phyloP scores from a whole-genome alignment of 192 early-diverging fungal species.

The Backusella macrospora region DNA sequence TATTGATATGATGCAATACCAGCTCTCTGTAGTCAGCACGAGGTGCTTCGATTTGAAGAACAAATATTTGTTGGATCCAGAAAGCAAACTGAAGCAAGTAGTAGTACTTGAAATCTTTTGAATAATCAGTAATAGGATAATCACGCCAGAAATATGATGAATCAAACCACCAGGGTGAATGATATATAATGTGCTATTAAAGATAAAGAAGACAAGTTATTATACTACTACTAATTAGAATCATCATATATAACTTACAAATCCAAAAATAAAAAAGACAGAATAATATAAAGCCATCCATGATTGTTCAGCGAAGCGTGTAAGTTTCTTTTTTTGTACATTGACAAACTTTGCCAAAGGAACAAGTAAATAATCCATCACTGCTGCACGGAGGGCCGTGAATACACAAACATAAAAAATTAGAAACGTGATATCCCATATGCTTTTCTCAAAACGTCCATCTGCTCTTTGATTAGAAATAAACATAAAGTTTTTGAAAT shows the following conservation, averaged over 20 bases:
- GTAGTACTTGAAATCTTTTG: conserved; percentile 55
- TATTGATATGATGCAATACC: conserved; percentile 63
- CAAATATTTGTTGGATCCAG: conserved; percentile 66
- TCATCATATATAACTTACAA: conserved; percentile 45
- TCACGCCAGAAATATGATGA: conserved; percentile 54
- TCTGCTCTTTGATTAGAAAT: conserved; percentile 34
- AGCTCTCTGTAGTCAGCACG: conserved; percentile 61
- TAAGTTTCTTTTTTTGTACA: conserved; percentile 41
- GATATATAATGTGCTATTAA: conserved; percentile 58
- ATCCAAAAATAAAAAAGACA: conserved; percentile 56
- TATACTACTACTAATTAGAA: not conserved
- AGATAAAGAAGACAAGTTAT: not conserved
- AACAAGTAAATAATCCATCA: conserved; percentile 53
- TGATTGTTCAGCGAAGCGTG: conserved; percentile 71
- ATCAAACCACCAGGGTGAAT: conserved; percentile 67
- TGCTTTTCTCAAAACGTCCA: conserved; percentile 55
- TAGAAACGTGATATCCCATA: conserved; percentile 64
- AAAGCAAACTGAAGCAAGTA: conserved; percentile 61
- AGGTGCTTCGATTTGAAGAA: conserved; percentile 59
- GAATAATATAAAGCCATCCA: conserved; percentile 74
- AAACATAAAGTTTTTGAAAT: conserved; percentile 37
- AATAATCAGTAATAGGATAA: conserved; percentile 55
- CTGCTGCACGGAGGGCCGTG: conserved; percentile 58
- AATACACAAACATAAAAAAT: conserved; percentile 67
- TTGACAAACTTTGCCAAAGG: conserved; percentile 41